Evolutionary conservation across 495 filamentous ascomycete species (phyloP), one percentile per base, ranked within the genome.

Genomic region (Xylaria acuta): DNA sequence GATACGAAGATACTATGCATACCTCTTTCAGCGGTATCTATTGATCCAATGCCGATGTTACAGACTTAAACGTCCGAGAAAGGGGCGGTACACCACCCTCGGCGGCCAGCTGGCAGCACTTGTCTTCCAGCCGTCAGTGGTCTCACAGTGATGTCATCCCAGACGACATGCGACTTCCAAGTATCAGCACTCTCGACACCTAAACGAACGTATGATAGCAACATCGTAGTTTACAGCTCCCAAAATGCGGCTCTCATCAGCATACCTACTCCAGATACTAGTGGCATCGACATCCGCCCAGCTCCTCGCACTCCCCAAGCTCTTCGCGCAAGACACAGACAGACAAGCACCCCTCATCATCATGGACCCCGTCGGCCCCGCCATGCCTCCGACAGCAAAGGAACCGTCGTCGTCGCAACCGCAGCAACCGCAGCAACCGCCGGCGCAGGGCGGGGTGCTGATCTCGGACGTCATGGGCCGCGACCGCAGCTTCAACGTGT

Each of bases 401-500:
- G 65, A 73, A 3, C 68, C 76, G 27, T 38, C 84, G 54, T 53
- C 49, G 38, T 74, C 14, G 41, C 41, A 45, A 80, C 34, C 84
- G 41, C n/a, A n/a, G n/a, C n/a, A n/a, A n/a, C 36, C 84, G 25
- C 51, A 54, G 51, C 82, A 88, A 9, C 75, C 86, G 27, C 77
- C 79, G 2, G 64, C 78, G 34, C 74, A 82, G 22, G 77, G 78
- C 41, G 74, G 78, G 3, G 84, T 86, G 49, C 88, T 94, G 43
- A 89, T 98, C 60, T 92, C 92, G 30, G 97, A 98, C 77, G 91
- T 97, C 20, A 90, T 99, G 73, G 93, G 93, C 18, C 90, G 90
- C 73, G 91, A 94, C 63, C 90, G 90, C 71, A 87, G 82, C 63
- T 94, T 98, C 78, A 95, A 94, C 71, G 92, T 97, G 70, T 98